These are phyloP conservation scores for Prunella vulgaris DNA, from an alignment of 257 asterid species.

Conservation along the genomic window DNA sequence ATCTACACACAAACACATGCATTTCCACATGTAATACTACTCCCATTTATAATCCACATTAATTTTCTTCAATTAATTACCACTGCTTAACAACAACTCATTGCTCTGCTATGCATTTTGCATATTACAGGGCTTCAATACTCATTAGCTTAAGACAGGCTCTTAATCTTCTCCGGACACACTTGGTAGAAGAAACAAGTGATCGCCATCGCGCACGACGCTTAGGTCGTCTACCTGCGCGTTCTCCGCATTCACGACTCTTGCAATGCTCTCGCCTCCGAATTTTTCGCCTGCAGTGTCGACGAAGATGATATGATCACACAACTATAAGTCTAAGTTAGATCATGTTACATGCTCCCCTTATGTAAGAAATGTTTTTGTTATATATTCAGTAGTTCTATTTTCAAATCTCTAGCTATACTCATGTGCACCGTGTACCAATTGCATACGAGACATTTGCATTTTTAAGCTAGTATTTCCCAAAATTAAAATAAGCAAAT, in stretches of 20 bases:
- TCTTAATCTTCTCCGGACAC: not conserved
- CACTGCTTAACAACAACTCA: not conserved
- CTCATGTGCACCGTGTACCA: too few species aligned
- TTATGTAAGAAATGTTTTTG: too few species aligned
- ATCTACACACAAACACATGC: not conserved
- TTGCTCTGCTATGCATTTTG: slow-evolving; percentile 12
- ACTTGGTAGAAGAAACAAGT: slow-evolving; percentile 44
- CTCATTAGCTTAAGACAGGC: not conserved
- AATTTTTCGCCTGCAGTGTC: slow-evolving; percentile 59
- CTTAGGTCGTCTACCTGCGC: slow-evolving; percentile 75
- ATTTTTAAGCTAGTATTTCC: too few species aligned
- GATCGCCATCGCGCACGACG: slow-evolving; percentile 80
- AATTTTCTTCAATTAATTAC: not conserved
- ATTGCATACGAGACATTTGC: too few species aligned
- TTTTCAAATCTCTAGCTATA: too few species aligned
- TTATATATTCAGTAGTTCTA: too few species aligned
- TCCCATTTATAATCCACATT: not conserved
- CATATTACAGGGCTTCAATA: not conserved
- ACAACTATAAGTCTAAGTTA: not conserved
- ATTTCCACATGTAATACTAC: not conserved
- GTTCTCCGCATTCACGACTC: slow-evolving; percentile 48
- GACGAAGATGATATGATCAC: not conserved
- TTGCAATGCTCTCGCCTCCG: slow-evolving; percentile 31
- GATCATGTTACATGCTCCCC: too few species aligned
- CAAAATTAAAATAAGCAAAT: too few species aligned